Base-by-base conservation (phyloP, 495 filamentous ascomycete genomes). In the Lasiosphaeria miniovina region DNA sequence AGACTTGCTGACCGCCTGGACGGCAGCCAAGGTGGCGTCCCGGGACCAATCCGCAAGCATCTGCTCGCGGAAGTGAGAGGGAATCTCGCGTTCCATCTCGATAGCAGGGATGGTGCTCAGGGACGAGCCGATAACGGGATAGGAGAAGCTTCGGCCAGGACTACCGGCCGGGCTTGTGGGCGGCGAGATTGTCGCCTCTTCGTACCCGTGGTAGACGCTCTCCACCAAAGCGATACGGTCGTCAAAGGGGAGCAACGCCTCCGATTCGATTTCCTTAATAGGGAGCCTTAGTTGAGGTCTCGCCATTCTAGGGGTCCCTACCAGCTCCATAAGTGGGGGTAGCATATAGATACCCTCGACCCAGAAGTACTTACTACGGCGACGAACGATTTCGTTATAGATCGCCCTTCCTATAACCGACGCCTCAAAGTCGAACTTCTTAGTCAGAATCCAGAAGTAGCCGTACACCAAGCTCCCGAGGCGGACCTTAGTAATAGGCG, bases 401-500 rank as follows among this genome's bases (percentile, higher is more conserved):
- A 97, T 85, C 10, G 82, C 84, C 48, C 80, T 77, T 9, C 90
- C 91, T 36, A 88, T 75, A 12, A 74, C 72, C 0, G 86, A 84
- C 10, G 79, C 78, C 45, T 91, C 86, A 61, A 93, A 87, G 10
- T 90, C 85, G 61, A 96, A 94, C 57, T 82, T 84, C 61, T 93
- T 87, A 15, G 81, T 86, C 59, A 96, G 63, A 15, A 84, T 79
- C 85, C 89, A 91, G 49, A 96, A 82, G 73, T 96, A 96, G 6
- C 92, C 91, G 68, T 93, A 88, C 31, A 92, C 88, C 53, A 97
- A 76, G 67, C 87, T 91, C 40, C 90, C 93, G 24, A 94, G 77
- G 33, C 89, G 85, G 32, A 94, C 79, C 64, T 91, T 93, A 1
- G 83, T 79, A 48, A 78, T 65, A 0, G 82, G 83, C 32, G 82